Evolutionary conservation across 257 asterid genomes (phyloP).

Genomic region (Echites panduratus): DNA sequence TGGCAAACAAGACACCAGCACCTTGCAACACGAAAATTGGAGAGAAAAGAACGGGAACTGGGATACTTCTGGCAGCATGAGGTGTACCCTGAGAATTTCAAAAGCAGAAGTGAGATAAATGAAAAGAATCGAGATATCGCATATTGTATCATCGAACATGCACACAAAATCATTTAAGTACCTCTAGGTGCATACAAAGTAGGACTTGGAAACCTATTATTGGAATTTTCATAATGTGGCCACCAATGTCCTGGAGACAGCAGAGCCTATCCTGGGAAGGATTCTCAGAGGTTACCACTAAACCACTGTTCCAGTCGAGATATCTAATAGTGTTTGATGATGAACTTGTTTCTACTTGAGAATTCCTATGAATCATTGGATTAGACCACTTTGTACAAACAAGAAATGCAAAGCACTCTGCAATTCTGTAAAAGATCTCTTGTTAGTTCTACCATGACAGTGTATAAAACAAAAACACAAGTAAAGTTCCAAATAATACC

Average conservation of each 20-base stretch:
- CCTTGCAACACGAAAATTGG: constrained; percentile 86
- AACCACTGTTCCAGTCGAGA: constrained; percentile 74
- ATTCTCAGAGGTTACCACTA: constrained; percentile 66
- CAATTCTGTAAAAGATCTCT: constrained; percentile 53
- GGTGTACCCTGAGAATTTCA: constrained; percentile 75
- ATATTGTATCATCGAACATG: constrained; percentile 1
- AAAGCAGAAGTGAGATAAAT: constrained; percentile 21
- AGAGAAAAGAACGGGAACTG: constrained; percentile 78
- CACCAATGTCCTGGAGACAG: constrained; percentile 86
- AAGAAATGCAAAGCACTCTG: constrained; percentile 98
- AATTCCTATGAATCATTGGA: constrained; percentile 75
- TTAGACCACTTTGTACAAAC: constrained; percentile 98
- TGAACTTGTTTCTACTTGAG: constrained; percentile 60
- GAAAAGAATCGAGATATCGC: constrained; percentile 13
- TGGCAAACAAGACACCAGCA: constrained; percentile 66
- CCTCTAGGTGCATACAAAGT: constrained; percentile 97
- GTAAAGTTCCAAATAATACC: constrained; percentile 39
- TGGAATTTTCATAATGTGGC: constrained; percentile 93
- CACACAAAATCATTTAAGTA: constrained; percentile 27
- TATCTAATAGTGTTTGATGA: constrained; percentile 67
- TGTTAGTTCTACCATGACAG: constrained; percentile 23
- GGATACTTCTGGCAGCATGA: constrained; percentile 50
- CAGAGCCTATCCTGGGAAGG: constrained; percentile 56
- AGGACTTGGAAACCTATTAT: constrained; percentile 75
- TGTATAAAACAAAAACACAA: constrained; percentile 10